Percentiles rank a stretch among this genome's conserved stretches.
Evolutionary conservation across 257 asterid species (phyloP).

Genomic region (Datura wrightii): DNA sequence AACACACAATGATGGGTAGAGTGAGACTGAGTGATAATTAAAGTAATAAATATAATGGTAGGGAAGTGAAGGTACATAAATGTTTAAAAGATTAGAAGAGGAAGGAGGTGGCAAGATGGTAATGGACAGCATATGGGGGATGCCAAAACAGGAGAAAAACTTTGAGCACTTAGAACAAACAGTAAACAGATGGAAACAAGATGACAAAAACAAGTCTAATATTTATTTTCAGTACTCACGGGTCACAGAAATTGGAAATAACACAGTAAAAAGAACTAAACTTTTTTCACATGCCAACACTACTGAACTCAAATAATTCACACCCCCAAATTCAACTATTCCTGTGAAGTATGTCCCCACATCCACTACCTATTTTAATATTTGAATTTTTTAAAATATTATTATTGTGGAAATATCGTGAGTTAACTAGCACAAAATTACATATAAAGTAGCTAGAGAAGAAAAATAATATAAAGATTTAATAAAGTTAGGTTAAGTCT

Average conservation of each 20-base stretch:
- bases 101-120: conserved; percentile 23
- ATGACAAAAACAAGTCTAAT: conserved; percentile 54
- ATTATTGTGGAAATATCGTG: too few relatives aligned
- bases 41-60: background rate
- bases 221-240: conserved; percentile 54
- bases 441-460: too few relatives aligned
- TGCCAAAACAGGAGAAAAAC: conserved; percentile 30
- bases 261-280: conserved; percentile 45
- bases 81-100: background rate
- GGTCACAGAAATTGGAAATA: conserved; percentile 54
- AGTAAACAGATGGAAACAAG: conserved; percentile 50
- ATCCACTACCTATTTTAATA: conserved; percentile 14
- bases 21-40: background rate
- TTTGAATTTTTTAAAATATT: background rate
- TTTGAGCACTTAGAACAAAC: conserved; percentile 26
- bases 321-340: conserved; percentile 33
- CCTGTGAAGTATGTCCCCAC: conserved; percentile 35
- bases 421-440: too few relatives aligned
- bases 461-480: too few relatives aligned
- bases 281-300: conserved; percentile 54
- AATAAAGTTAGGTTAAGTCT: too few relatives aligned
- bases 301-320: conserved; percentile 45
- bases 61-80: background rate
- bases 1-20: background rate
- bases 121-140: conserved; percentile 48